Evolutionary conservation across 1,284 basidiomycete genomes (phyloP), one percentile per base, ranked within the genome.

Genomic region (Prillingera fragicola): DNA sequence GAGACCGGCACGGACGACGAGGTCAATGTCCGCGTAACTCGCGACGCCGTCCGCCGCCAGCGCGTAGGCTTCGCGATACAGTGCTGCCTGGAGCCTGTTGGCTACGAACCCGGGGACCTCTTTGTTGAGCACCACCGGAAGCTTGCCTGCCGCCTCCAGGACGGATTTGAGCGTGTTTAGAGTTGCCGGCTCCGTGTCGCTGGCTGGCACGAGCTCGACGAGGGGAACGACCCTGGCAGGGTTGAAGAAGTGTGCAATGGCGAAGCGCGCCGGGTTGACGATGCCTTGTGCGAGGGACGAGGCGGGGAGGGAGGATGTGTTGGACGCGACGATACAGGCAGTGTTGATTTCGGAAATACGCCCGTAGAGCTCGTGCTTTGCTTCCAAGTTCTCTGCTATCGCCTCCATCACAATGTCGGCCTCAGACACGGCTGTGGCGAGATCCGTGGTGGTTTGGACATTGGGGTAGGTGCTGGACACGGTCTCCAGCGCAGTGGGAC

Each of bases 241-340:
- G 35, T 44, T 44, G 38, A 49, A 49, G 31, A 49, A 49, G 39
- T 49, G 47, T 18, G 47, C 47, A 21, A 49, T 41, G 8, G 47
- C 47, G 25, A 49, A 49, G 5, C 47, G 42, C 1, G 8, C 18
- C 1, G 47, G 42, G 14, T 36, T 28, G 6, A 13, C 6, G 7
- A 49, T 24, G 12, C 21, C 42, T 3, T n/a, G n/a, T 1, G 38
- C 34, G 14, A 49, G 42, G 5, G 9, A 4, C 10, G 35, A 21
- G 14, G 42, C 29, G 3, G 47, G 32, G 9, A 49, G 42, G 5
- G 38, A 41, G n/a, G 38, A 41, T 12, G 47, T 49, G 38, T 49
- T 49, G 38, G 27, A 37, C 27, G 47, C 47, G 13, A 49, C 25
- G 38, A 49, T 44, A 14, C 33, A 31, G 10, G 13, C 23, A 3